phyloP scores from a whole-genome alignment of 352 stramenopile genomes.

The Thraustochytrium sp. region DNA sequence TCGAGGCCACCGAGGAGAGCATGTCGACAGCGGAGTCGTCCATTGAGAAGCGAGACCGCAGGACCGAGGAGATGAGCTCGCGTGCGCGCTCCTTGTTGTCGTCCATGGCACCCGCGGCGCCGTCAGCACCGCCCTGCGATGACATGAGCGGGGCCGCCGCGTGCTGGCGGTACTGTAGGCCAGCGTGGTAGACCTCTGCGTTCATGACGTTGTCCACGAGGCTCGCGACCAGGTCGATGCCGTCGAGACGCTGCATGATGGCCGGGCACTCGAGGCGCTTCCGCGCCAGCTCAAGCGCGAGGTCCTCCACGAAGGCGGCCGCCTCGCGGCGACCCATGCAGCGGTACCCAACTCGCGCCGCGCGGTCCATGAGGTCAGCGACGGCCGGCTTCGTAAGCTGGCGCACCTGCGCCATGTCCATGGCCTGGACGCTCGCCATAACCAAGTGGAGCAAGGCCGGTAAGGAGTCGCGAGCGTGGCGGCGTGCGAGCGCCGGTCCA shows the following conservation, averaged over 20 bases:
- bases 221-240: background rate
- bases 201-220: background rate
- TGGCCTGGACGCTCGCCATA: background rate
- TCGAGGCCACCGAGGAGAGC: too few species aligned
- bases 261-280: slow-evolving; percentile 30
- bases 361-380: background rate
- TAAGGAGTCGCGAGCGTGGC: background rate
- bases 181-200: background rate
- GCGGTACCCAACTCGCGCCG: background rate
- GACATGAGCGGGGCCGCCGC: background rate
- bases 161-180: background rate
- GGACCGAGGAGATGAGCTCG: background rate
- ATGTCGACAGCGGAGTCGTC: too few species aligned
- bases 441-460: background rate
- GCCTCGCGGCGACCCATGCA: background rate
- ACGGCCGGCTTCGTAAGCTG: background rate
- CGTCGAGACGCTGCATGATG: slow-evolving; percentile 40
- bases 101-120: background rate
- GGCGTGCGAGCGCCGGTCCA: background rate
- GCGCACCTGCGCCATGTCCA: background rate
- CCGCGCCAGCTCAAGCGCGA: background rate
- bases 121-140: background rate
- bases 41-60: background rate
- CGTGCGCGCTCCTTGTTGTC: background rate
- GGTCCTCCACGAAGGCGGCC: background rate